phyloP scores from a whole-genome alignment of 371 early-diverging fungal species.

The Mortierella sp. region DNA sequence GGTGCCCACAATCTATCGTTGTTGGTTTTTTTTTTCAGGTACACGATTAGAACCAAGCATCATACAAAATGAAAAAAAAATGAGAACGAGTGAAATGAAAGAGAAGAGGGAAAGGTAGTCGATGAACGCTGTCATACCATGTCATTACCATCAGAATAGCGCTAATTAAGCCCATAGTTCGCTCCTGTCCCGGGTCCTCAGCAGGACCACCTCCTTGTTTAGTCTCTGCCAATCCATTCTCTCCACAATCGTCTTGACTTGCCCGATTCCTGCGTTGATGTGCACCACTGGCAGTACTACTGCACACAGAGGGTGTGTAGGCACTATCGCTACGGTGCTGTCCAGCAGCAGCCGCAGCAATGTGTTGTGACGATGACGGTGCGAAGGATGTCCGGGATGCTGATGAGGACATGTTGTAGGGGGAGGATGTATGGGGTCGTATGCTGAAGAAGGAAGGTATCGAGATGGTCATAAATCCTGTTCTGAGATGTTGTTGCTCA shows the following conservation, averaged over 20 bases:
- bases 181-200: slow-evolving; percentile 15
- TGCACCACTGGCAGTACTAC: neutral
- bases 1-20: slow-evolving; percentile 48
- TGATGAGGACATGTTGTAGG: neutral
- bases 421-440: neutral
- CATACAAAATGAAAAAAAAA: neutral
- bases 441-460: neutral
- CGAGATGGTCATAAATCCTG: neutral
- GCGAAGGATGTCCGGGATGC: neutral
- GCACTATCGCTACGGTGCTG: slow-evolving; percentile 2
- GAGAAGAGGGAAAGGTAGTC: too few relatives aligned
- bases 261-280: neutral
- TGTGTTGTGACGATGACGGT: neutral
- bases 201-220: neutral
- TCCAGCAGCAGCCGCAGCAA: neutral
- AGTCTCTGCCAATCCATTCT: neutral
- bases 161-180: slow-evolving; percentile 55
- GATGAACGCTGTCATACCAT: slow-evolving; percentile 41
- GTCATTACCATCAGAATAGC: slow-evolving; percentile 60
- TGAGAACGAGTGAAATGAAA: too few relatives aligned
- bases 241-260: neutral
- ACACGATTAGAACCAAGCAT: neutral
- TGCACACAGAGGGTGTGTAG: neutral
- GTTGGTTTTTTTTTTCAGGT: neutral
- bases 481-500: neutral